These are phyloP conservation scores for Lophiostoma macrostomum DNA, from an alignment of 495 filamentous ascomycete species.

Conservation along the genomic window DNA sequence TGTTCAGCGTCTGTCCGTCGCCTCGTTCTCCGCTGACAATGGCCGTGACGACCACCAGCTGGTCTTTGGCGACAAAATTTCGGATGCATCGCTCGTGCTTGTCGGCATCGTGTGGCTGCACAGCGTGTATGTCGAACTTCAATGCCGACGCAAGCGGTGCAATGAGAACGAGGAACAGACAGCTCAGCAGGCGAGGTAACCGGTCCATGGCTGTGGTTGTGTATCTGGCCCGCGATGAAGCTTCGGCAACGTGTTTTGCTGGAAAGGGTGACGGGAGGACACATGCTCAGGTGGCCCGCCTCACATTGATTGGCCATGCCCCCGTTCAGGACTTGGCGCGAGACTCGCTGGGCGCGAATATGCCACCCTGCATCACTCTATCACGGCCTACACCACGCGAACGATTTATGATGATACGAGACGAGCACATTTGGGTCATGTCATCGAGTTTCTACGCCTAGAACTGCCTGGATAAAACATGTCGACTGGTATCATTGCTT, in stretches of 20 bases:
- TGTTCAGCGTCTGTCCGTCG: conserved; percentile 90
- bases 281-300: too few species aligned
- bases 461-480: too few species aligned
- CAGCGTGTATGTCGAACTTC: conserved; percentile 87
- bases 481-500: too few species aligned
- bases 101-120: conserved; percentile 53
- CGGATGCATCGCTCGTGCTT: conserved; percentile 84
- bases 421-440: too few species aligned
- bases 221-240: conserved; percentile 1
- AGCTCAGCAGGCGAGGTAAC: conserved; percentile 17
- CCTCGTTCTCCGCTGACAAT: conserved; percentile 80
- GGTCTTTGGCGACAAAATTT: conserved; percentile 92
- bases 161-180: conserved; percentile 25
- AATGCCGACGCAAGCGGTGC: conserved; percentile 67
- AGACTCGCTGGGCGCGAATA: too few species aligned
- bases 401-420: too few species aligned
- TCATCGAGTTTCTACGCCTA: too few species aligned
- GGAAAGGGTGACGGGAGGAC: too few species aligned
- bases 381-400: too few species aligned
- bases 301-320: too few species aligned
- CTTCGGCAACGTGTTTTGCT: conserved; percentile 10
- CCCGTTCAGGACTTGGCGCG: too few species aligned
- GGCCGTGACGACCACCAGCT: conserved; percentile 96
- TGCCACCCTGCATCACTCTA: too few species aligned
- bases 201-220: conserved; percentile 28